Evolutionary conservation across 1,139 yeast species (phyloP).

Genomic region (Yamadazyma siamensis): DNA sequence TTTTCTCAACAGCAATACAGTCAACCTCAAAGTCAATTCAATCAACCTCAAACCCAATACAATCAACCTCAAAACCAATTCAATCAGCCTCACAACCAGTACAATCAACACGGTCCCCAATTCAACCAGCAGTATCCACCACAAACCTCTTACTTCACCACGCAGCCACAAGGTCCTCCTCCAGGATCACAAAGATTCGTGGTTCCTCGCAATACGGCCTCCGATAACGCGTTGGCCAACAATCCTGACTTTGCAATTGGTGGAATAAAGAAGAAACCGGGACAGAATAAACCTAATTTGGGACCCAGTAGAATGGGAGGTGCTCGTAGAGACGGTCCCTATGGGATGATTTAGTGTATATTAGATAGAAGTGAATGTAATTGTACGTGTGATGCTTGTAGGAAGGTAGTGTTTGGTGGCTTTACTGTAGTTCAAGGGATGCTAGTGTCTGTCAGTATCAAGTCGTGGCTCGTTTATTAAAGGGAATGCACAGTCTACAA

Average conservation of each 20-base stretch:
- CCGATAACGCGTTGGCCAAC: slow-evolving; percentile 46
- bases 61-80: slow-evolving; percentile 4
- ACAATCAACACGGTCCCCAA: slow-evolving; percentile 1
- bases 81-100: slow-evolving; percentile 1
- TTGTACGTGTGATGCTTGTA: no score
- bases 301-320: slow-evolving; percentile 10
- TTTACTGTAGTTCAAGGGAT: no score
- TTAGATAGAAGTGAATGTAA: no score
- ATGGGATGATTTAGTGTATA: slow-evolving; percentile 12
- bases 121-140: slow-evolving; percentile 5
- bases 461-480: no score
- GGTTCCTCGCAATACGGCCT: slow-evolving; percentile 28
- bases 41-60: slow-evolving; percentile 4
- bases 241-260: slow-evolving; percentile 52
- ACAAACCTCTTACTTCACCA: no score
- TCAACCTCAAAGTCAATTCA: slow-evolving; percentile 14
- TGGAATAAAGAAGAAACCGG: slow-evolving; percentile 19
- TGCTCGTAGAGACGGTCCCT: slow-evolving; percentile 16
- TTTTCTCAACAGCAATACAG: slow-evolving; percentile 16
- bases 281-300: slow-evolving; percentile 10
- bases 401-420: no score
- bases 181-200: slow-evolving; percentile 10
- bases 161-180: slow-evolving; percentile 8
- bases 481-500: no score
- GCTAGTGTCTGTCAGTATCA: no score